phyloP scores from a whole-genome alignment of 2,329 filamentous ascomycete genomes.

The Talaromyces sp. region DNA sequence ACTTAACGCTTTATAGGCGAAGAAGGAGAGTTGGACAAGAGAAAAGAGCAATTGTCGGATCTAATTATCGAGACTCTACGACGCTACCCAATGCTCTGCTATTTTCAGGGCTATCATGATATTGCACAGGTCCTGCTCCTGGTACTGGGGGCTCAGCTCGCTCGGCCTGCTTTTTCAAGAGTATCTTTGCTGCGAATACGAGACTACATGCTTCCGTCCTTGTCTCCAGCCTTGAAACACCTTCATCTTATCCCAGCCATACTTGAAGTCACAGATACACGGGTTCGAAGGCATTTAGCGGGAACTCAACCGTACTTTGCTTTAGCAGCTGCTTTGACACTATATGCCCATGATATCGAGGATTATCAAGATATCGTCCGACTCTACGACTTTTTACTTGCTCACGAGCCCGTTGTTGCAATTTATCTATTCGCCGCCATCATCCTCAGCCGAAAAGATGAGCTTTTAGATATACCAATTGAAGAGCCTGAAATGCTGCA shows the following conservation, averaged over 20 bases:
- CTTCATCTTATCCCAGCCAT: conserved; percentile 84
- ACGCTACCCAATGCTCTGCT: conserved; percentile 76
- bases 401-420: conserved; percentile 79
- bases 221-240: conserved; percentile 77
- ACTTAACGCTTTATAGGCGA: conserved; percentile 52
- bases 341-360: conserved; percentile 95
- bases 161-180: conserved; percentile 66
- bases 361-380: conserved; percentile 83
- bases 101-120: conserved; percentile 98
- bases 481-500: conserved; percentile 93
- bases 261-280: conserved; percentile 66
- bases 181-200: conserved; percentile 86
- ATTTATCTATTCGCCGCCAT: conserved; percentile 92
- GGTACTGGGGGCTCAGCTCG: conserved; percentile 65
- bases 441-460: conserved; percentile 72
- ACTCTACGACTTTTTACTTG: conserved; percentile 87
- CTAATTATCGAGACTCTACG: conserved; percentile 81
- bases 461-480: conserved; percentile 77
- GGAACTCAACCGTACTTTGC: conserved; percentile 85
- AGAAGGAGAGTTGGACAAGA: conserved; percentile 63
- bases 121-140: conserved; percentile 94
- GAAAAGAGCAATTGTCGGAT: conserved; percentile 72
- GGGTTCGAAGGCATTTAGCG: conserved; percentile 71
- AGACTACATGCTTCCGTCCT: conserved; percentile 93
- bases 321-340: conserved; percentile 84